Evolutionary conservation across 257 asterid genomes (phyloP), one percentile per base, ranked within the genome.

Genomic region (Solanum chiquidenum): DNA sequence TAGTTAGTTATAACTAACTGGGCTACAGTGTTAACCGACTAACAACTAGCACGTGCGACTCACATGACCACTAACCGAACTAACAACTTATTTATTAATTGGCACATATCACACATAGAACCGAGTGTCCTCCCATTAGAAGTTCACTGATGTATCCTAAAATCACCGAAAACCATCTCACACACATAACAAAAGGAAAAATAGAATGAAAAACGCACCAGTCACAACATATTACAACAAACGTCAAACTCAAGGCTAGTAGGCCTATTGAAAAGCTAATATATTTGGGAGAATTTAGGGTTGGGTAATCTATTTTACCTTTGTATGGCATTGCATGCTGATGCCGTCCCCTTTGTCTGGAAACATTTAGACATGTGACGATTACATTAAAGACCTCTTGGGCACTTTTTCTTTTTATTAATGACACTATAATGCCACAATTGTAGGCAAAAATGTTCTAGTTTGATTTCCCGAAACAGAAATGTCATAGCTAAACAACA

Each of bases 91-190:
- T 29, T 29, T 29, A 29, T 29, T 29, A 29, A 29, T 29, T 29
- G 29, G 29, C 29, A 29, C 29, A 29, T 29, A 29, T 29, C 29
- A n/a, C 90, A 72, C 86, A 46, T 85, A 90, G 82, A 60, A 85
- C 84, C 90, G 76, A 74, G 82, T 90, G 90, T 40, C 90, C 92
- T 72, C 91, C 92, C 94, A 92, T 92, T 72, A 89, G 87, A 33
- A 33, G 60, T 42, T 77, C 84, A 77, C 35, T 58, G 29, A 42
- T 18, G 27, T 38, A 77, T 42, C 84, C 84, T 77, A 25, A 25
- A 6, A 25, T 75, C 84, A 14, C 29, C 84, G 42, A 77, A 77
- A 42, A 23, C 84, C 37, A 77, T 42, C 7, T 77, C 38, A 42
- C 9, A 8, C 62, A 52, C 9, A 52, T 25, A 34, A 38, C 23